Evolutionary conservation across 441 rosid species (phyloP).

Genomic region (Melastoma candidum): DNA sequence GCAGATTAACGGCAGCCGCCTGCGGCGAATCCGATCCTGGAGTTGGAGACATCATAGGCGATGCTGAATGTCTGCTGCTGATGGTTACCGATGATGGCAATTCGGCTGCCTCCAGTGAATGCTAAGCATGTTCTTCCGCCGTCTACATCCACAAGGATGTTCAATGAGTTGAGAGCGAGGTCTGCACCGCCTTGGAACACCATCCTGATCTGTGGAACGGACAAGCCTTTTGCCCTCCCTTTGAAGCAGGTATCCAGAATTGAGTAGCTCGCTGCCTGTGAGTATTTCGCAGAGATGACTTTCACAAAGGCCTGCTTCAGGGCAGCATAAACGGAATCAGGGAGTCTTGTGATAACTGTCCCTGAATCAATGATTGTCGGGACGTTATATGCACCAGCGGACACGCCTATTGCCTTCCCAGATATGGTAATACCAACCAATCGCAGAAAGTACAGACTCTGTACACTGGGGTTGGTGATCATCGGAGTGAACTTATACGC

Average conservation of each 20-base stretch:
- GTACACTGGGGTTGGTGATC: conserved; percentile 6
- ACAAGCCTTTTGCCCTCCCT: conserved; percentile 21
- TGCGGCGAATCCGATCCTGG: conserved; percentile 27
- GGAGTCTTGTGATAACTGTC: conserved; percentile 41
- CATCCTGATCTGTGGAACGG: conserved; percentile 27
- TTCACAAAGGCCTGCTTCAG: conserved; percentile 23
- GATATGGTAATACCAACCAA: conserved; percentile 22
- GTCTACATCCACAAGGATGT: conserved; percentile 24
- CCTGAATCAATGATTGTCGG: conserved; percentile 48
- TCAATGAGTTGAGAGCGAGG: conserved; percentile 22
- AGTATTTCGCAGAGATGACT: conserved; percentile 25
- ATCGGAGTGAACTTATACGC: conserved; percentile 21
- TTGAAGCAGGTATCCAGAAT: conserved; percentile 40
- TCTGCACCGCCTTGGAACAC: conserved; percentile 33
- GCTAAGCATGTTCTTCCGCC: conserved; percentile 33
- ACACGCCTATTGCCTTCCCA: conserved; percentile 23
- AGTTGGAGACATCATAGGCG: conserved; percentile 29
- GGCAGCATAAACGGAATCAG: conserved; percentile 23
- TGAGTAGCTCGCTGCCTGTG: conserved; percentile 22
- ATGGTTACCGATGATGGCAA: conserved; percentile 34
- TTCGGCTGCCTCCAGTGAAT: conserved; percentile 15
- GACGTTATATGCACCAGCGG: conserved; percentile 14
- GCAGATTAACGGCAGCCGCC: conserved; percentile 10
- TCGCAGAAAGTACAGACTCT: conserved; percentile 26
- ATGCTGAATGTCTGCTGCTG: conserved; percentile 34